Percentiles rank a stretch among this genome's conserved stretches.
Conservation (phyloP, 768 basidiomycete genomes). For the Saitozyma podzolica region DNA sequence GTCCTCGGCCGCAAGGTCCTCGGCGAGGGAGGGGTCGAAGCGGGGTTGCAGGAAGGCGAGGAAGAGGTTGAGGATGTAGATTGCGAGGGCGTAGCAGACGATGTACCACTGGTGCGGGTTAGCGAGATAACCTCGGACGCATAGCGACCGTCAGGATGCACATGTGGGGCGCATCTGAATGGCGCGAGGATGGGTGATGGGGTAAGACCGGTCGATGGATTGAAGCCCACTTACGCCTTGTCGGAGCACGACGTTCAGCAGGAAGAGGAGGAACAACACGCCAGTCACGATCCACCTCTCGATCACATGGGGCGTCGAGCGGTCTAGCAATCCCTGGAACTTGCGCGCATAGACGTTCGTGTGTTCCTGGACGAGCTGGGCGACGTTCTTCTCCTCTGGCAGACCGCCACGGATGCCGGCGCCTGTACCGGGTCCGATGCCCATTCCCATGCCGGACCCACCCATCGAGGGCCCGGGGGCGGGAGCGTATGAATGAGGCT, state of each 20-base stretch:
- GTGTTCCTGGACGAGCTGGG: constrained; percentile 48
- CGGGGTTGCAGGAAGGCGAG: constrained; percentile 96
- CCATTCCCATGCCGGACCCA: constrained; percentile 1
- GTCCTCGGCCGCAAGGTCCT: constrained; percentile 89
- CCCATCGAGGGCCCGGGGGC: constrained; percentile 21
- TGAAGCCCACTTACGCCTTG: constrained; percentile 71
- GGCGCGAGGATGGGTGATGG: not conserved
- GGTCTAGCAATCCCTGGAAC: constrained; percentile 87
- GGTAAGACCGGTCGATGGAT: not conserved
- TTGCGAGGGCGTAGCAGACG: constrained; percentile 75
- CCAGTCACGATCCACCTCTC: constrained; percentile 82
- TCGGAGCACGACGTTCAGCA: constrained; percentile 78
- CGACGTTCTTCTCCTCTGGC: constrained; percentile 52
- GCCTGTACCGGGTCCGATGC: constrained; percentile 21
- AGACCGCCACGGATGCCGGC: constrained; percentile 38
- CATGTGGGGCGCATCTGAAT: not conserved
- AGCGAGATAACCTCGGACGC: not conserved
- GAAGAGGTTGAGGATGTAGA: constrained; percentile 92
- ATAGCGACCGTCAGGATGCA: not conserved
- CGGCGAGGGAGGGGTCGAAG: constrained; percentile 94
- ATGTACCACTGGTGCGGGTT: constrained; percentile 24
- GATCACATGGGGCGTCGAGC: constrained; percentile 84
- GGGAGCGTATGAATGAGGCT: constrained; percentile 29
- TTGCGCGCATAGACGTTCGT: constrained; percentile 38
- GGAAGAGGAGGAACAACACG: constrained; percentile 71